Conservation (phyloP, 2,329 filamentous ascomycete species). For the Diaporthe humulicola region DNA sequence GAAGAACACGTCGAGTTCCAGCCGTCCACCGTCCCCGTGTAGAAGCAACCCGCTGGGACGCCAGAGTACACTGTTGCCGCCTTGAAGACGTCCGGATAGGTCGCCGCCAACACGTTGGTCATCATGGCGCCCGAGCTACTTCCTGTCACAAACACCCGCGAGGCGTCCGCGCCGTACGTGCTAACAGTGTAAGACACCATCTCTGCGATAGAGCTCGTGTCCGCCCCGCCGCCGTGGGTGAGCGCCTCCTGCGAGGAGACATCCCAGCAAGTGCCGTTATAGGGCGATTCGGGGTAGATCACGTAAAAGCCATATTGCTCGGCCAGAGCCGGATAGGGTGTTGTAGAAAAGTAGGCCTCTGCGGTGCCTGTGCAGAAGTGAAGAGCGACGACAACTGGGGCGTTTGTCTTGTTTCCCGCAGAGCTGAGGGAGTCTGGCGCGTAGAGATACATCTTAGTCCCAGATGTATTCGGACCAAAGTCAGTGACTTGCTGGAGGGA, state of each 20-base stretch:
- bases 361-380: constrained; percentile 51
- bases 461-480: constrained; percentile 46
- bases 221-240: constrained; percentile 64
- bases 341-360: constrained; percentile 63
- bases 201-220: constrained; percentile 64
- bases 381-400: constrained; percentile 66
- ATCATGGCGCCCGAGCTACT: constrained; percentile 66
- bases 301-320: constrained; percentile 69
- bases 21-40: constrained; percentile 51
- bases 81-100: constrained; percentile 68
- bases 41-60: constrained; percentile 69
- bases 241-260: constrained; percentile 65
- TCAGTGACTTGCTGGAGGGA: constrained; percentile 47
- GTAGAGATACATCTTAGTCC: constrained; percentile 49
- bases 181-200: constrained; percentile 65
- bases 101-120: constrained; percentile 65
- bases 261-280: constrained; percentile 68
- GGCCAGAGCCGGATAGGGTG: constrained; percentile 65
- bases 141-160: constrained; percentile 63
- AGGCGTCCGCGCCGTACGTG: constrained; percentile 62
- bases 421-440: constrained; percentile 53
- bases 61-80: constrained; percentile 65
- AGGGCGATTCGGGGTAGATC: constrained; percentile 60
- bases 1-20: constrained; percentile 70
- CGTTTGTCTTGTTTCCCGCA: constrained; percentile 46